These are phyloP conservation scores for Aquilaria sinensis DNA, from an alignment of 345 rosid genomes.

Conservation along the genomic window DNA sequence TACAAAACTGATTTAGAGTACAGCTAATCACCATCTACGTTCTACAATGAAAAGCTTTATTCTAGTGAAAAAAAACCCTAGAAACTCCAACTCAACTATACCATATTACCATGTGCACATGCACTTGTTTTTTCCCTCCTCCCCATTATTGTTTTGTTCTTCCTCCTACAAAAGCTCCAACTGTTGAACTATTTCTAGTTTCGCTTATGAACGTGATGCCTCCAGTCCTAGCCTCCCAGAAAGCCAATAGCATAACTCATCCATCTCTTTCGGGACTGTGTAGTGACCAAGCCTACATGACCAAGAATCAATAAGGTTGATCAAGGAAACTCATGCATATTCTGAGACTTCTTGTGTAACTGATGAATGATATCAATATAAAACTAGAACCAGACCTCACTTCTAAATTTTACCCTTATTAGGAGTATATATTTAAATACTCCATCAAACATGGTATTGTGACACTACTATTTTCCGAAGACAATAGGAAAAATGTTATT, in stretches of 20 bases:
- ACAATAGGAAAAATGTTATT: no score
- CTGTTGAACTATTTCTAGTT: conserved; percentile 10
- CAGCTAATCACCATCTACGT: conserved; percentile 11
- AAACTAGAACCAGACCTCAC: no score
- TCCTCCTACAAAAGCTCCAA: conserved; percentile 20
- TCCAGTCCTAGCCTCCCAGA: conserved; percentile 66
- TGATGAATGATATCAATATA: background rate
- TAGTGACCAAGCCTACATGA: conserved; percentile 82
- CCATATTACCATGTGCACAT: conserved; percentile 26
- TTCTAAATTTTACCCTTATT: background rate
- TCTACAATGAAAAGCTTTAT: conserved; percentile 19
- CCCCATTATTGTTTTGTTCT: conserved; percentile 23
- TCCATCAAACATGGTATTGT: background rate
- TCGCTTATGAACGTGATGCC: conserved; percentile 33
- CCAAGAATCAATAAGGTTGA: conserved; percentile 5
- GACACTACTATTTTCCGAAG: no score
- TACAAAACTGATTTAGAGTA: background rate
- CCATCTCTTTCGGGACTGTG: conserved; percentile 85
- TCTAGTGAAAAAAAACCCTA: conserved; percentile 15
- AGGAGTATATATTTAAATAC: no score
- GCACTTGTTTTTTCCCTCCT: conserved; percentile 1
- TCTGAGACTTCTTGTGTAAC: background rate
- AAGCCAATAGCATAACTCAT: conserved; percentile 74
- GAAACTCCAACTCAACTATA: conserved; percentile 28
- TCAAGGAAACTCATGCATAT: no score